phyloP scores from a whole-genome alignment of 441 rosid genomes.

The Pelargonium australe region DNA sequence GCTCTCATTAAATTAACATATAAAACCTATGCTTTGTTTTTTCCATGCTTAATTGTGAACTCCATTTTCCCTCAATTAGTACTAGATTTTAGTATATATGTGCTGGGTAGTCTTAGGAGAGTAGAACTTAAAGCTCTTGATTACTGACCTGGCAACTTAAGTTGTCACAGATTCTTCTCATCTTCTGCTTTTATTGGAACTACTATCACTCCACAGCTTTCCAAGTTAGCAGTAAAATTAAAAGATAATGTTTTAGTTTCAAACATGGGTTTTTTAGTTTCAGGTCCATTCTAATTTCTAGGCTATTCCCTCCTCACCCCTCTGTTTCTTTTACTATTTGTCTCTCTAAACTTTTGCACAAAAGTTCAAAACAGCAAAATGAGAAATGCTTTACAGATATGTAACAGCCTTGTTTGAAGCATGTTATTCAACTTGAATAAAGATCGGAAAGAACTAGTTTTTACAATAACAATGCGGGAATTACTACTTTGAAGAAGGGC shows the following conservation, averaged over 20 bases:
- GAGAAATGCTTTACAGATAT: neutral
- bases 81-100: neutral
- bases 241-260: neutral
- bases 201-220: neutral
- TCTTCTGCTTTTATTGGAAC: neutral
- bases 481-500: neutral
- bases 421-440: neutral
- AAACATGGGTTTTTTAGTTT: neutral
- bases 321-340: too few relatives aligned
- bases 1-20: too few relatives aligned
- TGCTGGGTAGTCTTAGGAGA: neutral
- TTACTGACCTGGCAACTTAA: neutral
- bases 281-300: neutral
- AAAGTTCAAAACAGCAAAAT: neutral
- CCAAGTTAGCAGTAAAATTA: neutral
- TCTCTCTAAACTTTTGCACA: neutral
- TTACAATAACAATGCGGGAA: neutral
- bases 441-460: neutral
- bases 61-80: neutral
- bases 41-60: neutral
- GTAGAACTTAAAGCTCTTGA: neutral
- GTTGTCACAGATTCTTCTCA: neutral
- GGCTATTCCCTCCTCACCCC: neutral
- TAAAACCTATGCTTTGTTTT: neutral
- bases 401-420: neutral